These are phyloP conservation scores for Cucumis melo DNA, from an alignment of 306 rosid genomes.

Conservation along the genomic window DNA sequence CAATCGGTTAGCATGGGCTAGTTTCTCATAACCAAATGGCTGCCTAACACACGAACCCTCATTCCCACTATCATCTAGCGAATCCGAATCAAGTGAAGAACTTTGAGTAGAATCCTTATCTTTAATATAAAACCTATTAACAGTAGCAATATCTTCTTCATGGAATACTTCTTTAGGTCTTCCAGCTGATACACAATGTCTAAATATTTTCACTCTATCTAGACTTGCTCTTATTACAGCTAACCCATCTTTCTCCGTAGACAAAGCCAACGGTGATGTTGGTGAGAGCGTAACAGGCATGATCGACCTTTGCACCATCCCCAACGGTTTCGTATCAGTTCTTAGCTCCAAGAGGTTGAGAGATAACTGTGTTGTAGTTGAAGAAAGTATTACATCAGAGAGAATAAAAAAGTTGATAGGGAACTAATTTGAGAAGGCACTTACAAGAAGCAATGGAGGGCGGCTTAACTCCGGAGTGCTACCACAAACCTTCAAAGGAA, in stretches of 20 bases:
- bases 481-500: slow-evolving; percentile 15
- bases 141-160: slow-evolving; percentile 13
- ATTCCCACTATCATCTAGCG: not conserved
- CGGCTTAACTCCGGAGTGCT: not conserved
- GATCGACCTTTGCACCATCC: slow-evolving; percentile 6
- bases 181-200: slow-evolving; percentile 18
- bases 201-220: slow-evolving; percentile 23
- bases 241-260: slow-evolving; percentile 15
- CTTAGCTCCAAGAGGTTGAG: slow-evolving; percentile 15
- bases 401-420: not conserved
- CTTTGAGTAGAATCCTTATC: slow-evolving; percentile 2
- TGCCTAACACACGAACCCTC: slow-evolving; percentile 1
- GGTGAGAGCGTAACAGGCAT: slow-evolving; percentile 13
- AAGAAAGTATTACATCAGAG: not conserved
- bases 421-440: not conserved
- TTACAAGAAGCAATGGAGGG: slow-evolving; percentile 18
- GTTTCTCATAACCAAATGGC: slow-evolving; percentile 17
- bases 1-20: slow-evolving; percentile 19
- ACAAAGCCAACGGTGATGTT: slow-evolving; percentile 1
- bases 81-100: slow-evolving; percentile 21
- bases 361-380: slow-evolving; percentile 7
- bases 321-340: slow-evolving; percentile 4
- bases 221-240: slow-evolving; percentile 19
- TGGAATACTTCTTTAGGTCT: slow-evolving; percentile 1
- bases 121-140: slow-evolving; percentile 1